Conservation (phyloP, 2,329 filamentous ascomycete genomes). For the Fusarium equiseti region DNA sequence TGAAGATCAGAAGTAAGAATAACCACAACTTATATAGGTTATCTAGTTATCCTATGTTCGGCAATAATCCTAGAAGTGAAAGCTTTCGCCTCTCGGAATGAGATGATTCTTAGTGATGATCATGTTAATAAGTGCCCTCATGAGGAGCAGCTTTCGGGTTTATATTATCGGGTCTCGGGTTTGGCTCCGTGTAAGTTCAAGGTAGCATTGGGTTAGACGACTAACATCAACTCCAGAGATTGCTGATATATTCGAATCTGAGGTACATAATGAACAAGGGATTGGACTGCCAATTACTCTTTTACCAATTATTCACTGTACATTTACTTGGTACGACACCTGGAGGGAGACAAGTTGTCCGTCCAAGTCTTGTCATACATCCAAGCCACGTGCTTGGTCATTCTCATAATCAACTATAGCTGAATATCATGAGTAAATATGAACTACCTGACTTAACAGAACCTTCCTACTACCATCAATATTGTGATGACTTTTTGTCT, state of each 20-base stretch:
- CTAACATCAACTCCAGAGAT: neutral
- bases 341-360: neutral
- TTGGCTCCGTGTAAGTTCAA: conserved; percentile 3
- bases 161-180: conserved; percentile 39
- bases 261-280: neutral
- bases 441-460: neutral
- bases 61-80: neutral
- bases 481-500: neutral
- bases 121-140: neutral
- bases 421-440: neutral
- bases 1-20: neutral
- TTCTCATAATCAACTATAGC: neutral
- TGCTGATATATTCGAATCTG: too few species aligned
- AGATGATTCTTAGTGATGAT: neutral
- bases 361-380: neutral
- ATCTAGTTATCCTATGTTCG: neutral
- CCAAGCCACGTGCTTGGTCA: neutral
- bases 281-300: neutral
- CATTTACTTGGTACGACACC: neutral
- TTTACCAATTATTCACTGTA: neutral
- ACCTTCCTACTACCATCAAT: neutral
- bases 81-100: conserved; percentile 27
- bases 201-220: neutral
- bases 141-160: conserved; percentile 22
- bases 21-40: neutral